Evolutionary conservation across 768 basidiomycete species (phyloP).

Genomic region (Butyriboletus loyo): DNA sequence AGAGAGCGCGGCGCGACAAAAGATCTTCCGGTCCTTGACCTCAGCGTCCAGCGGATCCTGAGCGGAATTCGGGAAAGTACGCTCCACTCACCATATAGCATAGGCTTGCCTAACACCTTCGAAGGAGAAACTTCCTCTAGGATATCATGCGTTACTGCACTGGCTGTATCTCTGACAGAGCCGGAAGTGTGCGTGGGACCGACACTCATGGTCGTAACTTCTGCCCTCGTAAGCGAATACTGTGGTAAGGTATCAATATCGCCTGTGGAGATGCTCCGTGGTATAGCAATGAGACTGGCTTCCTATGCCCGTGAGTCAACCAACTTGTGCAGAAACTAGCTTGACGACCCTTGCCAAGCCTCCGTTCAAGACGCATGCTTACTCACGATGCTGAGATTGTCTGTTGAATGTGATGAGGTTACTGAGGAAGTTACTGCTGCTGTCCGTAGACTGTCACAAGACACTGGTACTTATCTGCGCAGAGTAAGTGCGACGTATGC

Average conservation of each 20-base stretch:
- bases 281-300: constrained; percentile 41
- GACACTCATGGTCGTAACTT: constrained; percentile 63
- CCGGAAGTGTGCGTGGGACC: constrained; percentile 41
- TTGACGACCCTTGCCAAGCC: constrained; percentile 36
- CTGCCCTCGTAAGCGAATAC: constrained; percentile 66
- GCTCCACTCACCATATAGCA: constrained; percentile 6
- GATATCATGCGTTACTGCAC: constrained; percentile 42
- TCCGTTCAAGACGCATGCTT: constrained; percentile 72
- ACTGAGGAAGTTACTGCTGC: constrained; percentile 42
- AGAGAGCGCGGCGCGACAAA: constrained; percentile 23
- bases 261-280: constrained; percentile 46
- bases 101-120: constrained; percentile 9
- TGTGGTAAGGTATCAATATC: constrained; percentile 48
- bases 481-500: constrained; percentile 40
- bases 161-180: constrained; percentile 45
- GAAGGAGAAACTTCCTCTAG: constrained; percentile 42
- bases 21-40: constrained; percentile 48
- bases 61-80: constrained; percentile 49
- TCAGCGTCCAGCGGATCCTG: constrained; percentile 55
- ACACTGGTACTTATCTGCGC: constrained; percentile 53
- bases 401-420: constrained; percentile 54
- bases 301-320: constrained; percentile 43
- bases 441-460: constrained; percentile 44
- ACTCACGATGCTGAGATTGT: constrained; percentile 66
- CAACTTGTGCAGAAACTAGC: constrained; percentile 8